A percentile compares a stretch with the other conserved stretches of the same genome.
phyloP scores from a whole-genome alignment of 345 rosid genomes.

The Euphorbia lathyris region DNA sequence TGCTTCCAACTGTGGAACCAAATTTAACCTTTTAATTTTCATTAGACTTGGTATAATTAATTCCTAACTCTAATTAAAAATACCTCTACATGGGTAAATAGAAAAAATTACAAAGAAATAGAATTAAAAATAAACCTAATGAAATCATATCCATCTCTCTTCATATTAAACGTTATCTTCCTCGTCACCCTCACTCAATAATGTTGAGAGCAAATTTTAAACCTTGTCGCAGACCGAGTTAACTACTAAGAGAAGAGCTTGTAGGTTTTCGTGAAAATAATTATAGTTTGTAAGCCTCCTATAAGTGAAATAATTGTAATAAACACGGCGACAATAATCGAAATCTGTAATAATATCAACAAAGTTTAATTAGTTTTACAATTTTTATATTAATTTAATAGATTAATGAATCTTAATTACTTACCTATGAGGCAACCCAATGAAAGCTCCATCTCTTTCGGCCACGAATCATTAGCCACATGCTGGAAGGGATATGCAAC shows the following conservation, averaged over 20 bases:
- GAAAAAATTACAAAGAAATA: too few species aligned
- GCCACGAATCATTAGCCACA: slow-evolving; percentile 40
- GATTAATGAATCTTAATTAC: background rate
- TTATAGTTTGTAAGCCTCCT: slow-evolving; percentile 22
- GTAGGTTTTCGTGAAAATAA: slow-evolving; percentile 16
- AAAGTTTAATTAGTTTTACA: background rate
- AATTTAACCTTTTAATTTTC: too few species aligned
- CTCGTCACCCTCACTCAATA: too few species aligned
- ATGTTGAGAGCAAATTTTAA: too few species aligned
- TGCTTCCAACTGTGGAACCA: too few species aligned
- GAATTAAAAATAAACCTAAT: too few species aligned
- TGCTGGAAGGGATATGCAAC: slow-evolving; percentile 53
- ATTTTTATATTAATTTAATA: too few species aligned
- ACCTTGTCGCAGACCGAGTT: background rate
- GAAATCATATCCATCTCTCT: too few species aligned
- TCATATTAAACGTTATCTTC: too few species aligned
- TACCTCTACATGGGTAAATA: too few species aligned
- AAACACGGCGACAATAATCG: slow-evolving; percentile 13
- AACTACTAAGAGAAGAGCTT: slow-evolving; percentile 4
- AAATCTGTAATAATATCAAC: slow-evolving; percentile 8
- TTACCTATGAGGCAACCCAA: slow-evolving; percentile 33
- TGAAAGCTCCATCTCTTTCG: slow-evolving; percentile 32
- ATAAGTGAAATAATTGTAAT: slow-evolving; percentile 26
- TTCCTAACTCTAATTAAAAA: too few species aligned
- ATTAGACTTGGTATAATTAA: too few species aligned